Base-by-base conservation (phyloP, 345 rosid species). In the Corchorus olitorius region DNA sequence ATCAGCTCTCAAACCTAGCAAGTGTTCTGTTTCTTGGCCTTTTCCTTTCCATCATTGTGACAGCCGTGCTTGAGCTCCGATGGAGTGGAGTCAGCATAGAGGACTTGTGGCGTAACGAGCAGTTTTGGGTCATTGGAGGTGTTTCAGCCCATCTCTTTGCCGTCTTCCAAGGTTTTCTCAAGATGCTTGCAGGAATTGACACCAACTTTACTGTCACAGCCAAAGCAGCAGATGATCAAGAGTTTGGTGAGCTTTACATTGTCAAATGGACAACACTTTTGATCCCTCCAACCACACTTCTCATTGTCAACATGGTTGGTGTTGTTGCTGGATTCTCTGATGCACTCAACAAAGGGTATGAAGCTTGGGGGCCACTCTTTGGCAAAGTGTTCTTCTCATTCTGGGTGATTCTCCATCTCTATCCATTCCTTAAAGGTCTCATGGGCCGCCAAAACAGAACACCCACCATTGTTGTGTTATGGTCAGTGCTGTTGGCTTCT, bases 251-350 rank as follows among this genome's bases (percentile, higher is more conserved):
- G 83, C 97, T 93, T 48, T 96, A 93, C 81, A 87, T 92, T 4
- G 82, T 96, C 62, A 96, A 96, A 65, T 96, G 99, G 99, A 96
- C 97, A 66, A 93, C 99, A 1, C 87, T 96, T 69, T 70, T 96
- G 77, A 93, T 96, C 76, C 94, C 98, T 6, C 98, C 98, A 0
- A 93, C 99, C n/a, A 82, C 93, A 34, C 96, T 96, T 50, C 88
- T 96, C 67, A 91, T 96, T 45, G 65, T 93, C 4, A 96, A 96
- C 79, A 78, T 95, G 52, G 99, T 93, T 53, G 99, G 99, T 6
- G 99, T 96, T 3, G 98, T 93, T n/a, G 98, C 99, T 65, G 99
- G 99, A 43, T 92, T 96, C 87, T 96, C 99, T 0, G 99, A 96
- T 72, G 99, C 99, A 34, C 76, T 96, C 22, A 96, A 96, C 89